These are phyloP conservation scores for Yarrowia sp. DNA, from an alignment of 805 yeast species.

Conservation along the genomic window DNA sequence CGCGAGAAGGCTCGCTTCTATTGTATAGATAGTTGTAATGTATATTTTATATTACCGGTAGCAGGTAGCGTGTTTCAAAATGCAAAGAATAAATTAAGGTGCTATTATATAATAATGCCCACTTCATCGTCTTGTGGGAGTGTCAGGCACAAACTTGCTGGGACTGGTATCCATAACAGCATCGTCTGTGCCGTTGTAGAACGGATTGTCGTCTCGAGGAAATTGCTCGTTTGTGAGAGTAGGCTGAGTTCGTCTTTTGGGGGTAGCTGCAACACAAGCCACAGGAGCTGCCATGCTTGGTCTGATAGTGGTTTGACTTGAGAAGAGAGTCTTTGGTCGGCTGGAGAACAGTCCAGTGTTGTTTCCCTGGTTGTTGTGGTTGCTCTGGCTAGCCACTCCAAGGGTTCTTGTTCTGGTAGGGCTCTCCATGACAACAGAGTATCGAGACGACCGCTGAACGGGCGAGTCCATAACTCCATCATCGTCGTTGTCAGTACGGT, in stretches of 20 bases:
- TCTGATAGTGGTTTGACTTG: background rate
- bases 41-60: too few species aligned
- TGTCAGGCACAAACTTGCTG: too few species aligned
- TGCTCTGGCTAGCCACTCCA: background rate
- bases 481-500: too few species aligned
- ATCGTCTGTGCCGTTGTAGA: slow-evolving; percentile 4
- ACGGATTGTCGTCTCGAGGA: slow-evolving; percentile 4
- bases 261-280: background rate
- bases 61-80: too few species aligned
- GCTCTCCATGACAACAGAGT: background rate
- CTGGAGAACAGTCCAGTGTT: background rate
- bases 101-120: too few species aligned
- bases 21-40: too few species aligned
- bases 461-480: background rate
- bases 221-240: background rate
- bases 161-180: background rate
- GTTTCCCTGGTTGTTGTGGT: background rate
- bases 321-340: background rate
- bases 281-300: slow-evolving; percentile 21
- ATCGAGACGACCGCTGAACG: background rate
- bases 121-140: too few species aligned
- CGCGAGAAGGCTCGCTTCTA: too few species aligned
- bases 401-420: background rate
- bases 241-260: background rate
- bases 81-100: too few species aligned